Base-by-base conservation (phyloP, 2,329 filamentous ascomycete genomes). In the Phoma sp. region DNA sequence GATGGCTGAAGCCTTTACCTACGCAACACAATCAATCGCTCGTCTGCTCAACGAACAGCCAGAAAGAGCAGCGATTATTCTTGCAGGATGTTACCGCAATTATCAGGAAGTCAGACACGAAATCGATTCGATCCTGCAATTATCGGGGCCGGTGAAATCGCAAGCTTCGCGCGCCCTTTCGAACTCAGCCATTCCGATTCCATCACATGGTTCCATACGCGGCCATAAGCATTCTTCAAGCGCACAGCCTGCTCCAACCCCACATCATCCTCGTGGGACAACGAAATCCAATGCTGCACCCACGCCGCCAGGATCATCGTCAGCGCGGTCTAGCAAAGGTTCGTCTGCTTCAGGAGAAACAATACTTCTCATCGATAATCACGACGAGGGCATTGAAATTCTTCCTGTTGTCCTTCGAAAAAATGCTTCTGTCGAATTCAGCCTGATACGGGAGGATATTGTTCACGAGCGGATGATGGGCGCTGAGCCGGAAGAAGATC, bases 1-100 rank as follows among this genome's bases (percentile, higher is more conserved):
- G 17, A 42, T 42, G 38, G 38, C 38, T 29, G 38, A 42, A 42
- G 38, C 38, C 38, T 42, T 29, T 20, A 42, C 38, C 25, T 30
- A 42, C 38, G 38, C 38, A 42, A 30, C 38, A 6, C 38, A 42
- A 42, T 42, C 38, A 42, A 23, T 42, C 25, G 26, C 29, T 29
- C 38, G 38, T 23, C 25, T 42, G 38, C 38, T 42, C 38, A 10
- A 29, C 38, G 38, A 42, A 30, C 38, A 30, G 5, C 38, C 38
- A 42, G 38, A 42, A 11, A 42, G 25, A 30, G 38, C 38, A 42
- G 23, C 38, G 25, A 30, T 29, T 20, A 42, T 42, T 30, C 38
- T 42, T 20, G 38, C 23, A 29, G 12, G 12, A 18, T 42, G 38
- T 42, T 42, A 42, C n/a, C 38, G 38, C 12, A 20, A 17, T 29